Conservation (phyloP, 306 rosid species). For the Medicago lupulina region DNA sequence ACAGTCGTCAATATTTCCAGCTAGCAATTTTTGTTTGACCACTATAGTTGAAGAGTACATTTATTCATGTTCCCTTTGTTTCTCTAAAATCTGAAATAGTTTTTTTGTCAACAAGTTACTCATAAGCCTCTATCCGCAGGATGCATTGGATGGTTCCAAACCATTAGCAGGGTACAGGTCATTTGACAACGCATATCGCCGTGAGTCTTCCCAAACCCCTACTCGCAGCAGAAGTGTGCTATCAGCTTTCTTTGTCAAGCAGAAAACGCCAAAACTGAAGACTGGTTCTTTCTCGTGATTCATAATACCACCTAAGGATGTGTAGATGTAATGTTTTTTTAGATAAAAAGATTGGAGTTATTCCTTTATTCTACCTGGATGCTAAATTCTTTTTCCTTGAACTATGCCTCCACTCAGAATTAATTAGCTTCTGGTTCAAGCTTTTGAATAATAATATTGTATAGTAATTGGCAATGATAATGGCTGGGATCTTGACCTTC, state of each 20-base stretch:
- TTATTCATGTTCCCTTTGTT: conserved; percentile 16
- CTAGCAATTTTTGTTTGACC: not conserved
- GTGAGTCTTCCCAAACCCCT: conserved; percentile 52
- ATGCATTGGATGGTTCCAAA: conserved; percentile 63
- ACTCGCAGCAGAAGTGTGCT: conserved; percentile 91
- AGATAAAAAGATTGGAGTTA: not conserved
- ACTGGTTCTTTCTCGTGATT: conserved; percentile 66
- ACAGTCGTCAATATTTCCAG: not conserved
- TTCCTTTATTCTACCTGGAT: conserved; percentile 36
- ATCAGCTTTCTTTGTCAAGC: conserved; percentile 87
- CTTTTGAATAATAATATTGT: conserved; percentile 62
- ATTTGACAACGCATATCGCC: conserved; percentile 73
- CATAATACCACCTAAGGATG: conserved; percentile 45
- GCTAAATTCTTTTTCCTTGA: conserved; percentile 32
- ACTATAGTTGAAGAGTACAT: conserved; percentile 16
- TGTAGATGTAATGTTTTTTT: conserved; percentile 16
- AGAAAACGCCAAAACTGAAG: conserved; percentile 65
- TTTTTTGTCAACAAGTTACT: conserved; percentile 15
- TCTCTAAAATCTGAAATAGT: not conserved
- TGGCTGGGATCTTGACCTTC: conserved; percentile 46
- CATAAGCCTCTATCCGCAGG: conserved; percentile 55
- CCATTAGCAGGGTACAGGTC: conserved; percentile 72
- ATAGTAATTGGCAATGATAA: conserved; percentile 48
- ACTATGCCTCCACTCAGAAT: conserved; percentile 30
- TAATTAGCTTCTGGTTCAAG: conserved; percentile 32